These are phyloP conservation scores for Alternaria conjuncta DNA, from an alignment of 2,329 filamentous ascomycete species.

Conservation along the genomic window DNA sequence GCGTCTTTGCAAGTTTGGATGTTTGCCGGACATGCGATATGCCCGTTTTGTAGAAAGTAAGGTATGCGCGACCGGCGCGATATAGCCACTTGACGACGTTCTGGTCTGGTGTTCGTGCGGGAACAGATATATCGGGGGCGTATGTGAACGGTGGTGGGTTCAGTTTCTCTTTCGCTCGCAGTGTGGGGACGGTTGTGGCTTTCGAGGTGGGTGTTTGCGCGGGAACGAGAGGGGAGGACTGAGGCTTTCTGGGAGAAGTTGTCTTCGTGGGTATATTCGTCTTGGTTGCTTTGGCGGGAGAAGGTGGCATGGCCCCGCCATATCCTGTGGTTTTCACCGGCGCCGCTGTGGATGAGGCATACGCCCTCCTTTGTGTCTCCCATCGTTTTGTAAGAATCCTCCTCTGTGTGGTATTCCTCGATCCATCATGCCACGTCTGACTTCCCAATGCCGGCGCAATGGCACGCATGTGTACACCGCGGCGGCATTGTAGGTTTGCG, in stretches of 20 bases:
- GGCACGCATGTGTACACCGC: constrained; percentile 8
- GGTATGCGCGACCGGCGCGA: constrained; percentile 74
- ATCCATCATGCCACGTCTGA: constrained; percentile 11
- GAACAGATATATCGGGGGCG: constrained; percentile 71
- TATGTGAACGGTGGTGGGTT: constrained; percentile 78
- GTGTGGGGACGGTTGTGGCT: constrained; percentile 7
- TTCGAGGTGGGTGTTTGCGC: not conserved
- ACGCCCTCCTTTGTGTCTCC: not conserved
- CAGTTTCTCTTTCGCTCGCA: constrained; percentile 46
- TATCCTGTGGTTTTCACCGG: constrained; percentile 11
- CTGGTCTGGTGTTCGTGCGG: constrained; percentile 58
- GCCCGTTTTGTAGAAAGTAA: constrained; percentile 86
- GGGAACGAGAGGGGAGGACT: constrained; percentile 1
- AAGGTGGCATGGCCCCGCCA: constrained; percentile 3
- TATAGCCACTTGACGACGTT: constrained; percentile 62
- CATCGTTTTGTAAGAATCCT: not conserved
- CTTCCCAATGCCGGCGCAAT: constrained; percentile 12
- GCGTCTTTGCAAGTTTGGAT: constrained; percentile 51
- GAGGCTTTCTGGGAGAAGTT: not conserved
- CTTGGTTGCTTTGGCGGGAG: constrained; percentile 13
- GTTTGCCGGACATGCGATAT: constrained; percentile 77
- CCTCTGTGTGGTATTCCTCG: not conserved
- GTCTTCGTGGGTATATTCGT: constrained; percentile 6
- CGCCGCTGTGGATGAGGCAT: constrained; percentile 13
- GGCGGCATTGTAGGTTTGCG: constrained; percentile 15